Conservation (phyloP, 345 rosid species). For the Pistacia vera region DNA sequence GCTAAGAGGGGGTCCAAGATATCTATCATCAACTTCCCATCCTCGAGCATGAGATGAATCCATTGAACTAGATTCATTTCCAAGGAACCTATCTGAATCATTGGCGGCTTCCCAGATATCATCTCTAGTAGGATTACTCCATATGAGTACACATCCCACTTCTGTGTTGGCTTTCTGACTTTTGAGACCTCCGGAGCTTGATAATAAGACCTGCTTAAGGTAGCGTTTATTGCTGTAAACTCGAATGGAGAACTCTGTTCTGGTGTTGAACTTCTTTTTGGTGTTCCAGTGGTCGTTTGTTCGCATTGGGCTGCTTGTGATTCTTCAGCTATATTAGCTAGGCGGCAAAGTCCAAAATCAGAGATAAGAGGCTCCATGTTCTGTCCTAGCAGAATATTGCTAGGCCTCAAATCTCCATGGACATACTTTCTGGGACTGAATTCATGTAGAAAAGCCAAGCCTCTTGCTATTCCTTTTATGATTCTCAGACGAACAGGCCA, state of each 20-base stretch:
- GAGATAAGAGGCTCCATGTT: constrained; percentile 73
- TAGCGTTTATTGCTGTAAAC: constrained; percentile 32
- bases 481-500: constrained; percentile 71
- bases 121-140: constrained; percentile 82
- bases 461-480: constrained; percentile 77
- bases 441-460: constrained; percentile 75
- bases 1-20: constrained; percentile 68
- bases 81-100: constrained; percentile 38
- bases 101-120: constrained; percentile 71
- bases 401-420: constrained; percentile 83
- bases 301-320: constrained; percentile 37
- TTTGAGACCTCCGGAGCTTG: constrained; percentile 82
- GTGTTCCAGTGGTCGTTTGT: constrained; percentile 28
- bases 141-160: constrained; percentile 94
- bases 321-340: constrained; percentile 56
- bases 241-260: constrained; percentile 57
- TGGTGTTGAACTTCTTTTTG: constrained; percentile 48
- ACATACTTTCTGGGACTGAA: constrained; percentile 75
- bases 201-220: constrained; percentile 47
- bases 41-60: constrained; percentile 65
- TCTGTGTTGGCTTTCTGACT: constrained; percentile 79
- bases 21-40: constrained; percentile 56
- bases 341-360: constrained; percentile 79
- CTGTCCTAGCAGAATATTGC: constrained; percentile 76
- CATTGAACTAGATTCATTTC: constrained; percentile 71